These are phyloP conservation scores for Trypanosoma melophagium DNA, from an alignment of 208 protist genomes.

Conservation along the genomic window DNA sequence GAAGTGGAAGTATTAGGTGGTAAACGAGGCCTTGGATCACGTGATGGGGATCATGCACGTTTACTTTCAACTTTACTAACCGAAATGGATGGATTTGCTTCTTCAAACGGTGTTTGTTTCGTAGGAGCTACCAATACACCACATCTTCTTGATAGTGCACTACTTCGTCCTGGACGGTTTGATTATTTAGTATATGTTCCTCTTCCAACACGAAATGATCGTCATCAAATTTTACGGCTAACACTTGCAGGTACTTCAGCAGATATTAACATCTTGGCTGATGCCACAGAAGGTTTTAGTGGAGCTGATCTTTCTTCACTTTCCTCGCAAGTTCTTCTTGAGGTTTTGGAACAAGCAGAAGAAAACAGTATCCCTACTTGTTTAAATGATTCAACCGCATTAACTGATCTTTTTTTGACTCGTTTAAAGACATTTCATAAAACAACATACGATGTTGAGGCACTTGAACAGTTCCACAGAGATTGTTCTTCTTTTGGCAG, in stretches of 20 bases:
- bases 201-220: constrained; percentile 53
- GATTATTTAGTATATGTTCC: constrained; percentile 88
- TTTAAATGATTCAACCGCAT: constrained; percentile 31
- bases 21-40: constrained; percentile 28
- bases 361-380: constrained; percentile 12
- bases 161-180: constrained; percentile 90
- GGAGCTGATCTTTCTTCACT: constrained; percentile 77
- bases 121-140: constrained; percentile 91
- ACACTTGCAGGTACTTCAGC: constrained; percentile 47
- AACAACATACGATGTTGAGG: constrained; percentile 49
- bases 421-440: constrained; percentile 42
- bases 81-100: constrained; percentile 97
- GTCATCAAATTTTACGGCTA: constrained; percentile 54
- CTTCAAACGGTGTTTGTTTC: constrained; percentile 78
- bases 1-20: constrained; percentile 93
- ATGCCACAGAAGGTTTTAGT: constrained; percentile 74
- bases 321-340: constrained; percentile 52
- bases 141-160: constrained; percentile 84
- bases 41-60: constrained; percentile 58
- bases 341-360: constrained; percentile 34
- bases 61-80: constrained; percentile 96
- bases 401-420: constrained; percentile 47
- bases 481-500: constrained; percentile 24
- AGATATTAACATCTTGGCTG: constrained; percentile 45
- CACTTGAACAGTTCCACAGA: constrained; percentile 48